Percentiles rank a stretch among this genome's conserved stretches.
Evolutionary conservation across 306 rosid genomes (phyloP).

Genomic region (Malus orientalis): DNA sequence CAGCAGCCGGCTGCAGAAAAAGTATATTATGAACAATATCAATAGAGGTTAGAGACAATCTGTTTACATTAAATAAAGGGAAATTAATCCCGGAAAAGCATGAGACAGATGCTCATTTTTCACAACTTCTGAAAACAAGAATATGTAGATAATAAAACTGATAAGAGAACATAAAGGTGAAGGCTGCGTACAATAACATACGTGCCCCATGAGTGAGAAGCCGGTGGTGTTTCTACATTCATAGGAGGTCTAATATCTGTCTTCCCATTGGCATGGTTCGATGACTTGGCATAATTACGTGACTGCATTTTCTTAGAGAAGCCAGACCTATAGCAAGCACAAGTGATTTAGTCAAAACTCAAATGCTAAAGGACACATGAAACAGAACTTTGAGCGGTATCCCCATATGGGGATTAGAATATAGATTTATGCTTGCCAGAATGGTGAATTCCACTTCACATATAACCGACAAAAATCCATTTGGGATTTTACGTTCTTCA

Average conservation of each 20-base stretch:
- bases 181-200: conserved; percentile 49
- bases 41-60: not conserved
- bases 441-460: not conserved
- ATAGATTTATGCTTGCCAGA: not conserved
- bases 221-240: conserved; percentile 25
- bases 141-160: not conserved
- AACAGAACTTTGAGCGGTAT: not conserved
- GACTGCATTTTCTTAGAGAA: conserved; percentile 37
- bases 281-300: conserved; percentile 36
- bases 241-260: conserved; percentile 19
- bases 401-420: not conserved
- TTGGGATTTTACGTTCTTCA: not conserved
- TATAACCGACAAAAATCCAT: not conserved
- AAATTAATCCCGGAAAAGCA: not conserved
- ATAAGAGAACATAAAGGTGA: not conserved
- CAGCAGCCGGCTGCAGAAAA: conserved; percentile 59
- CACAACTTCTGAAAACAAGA: not conserved
- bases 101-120: not conserved
- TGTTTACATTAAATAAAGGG: not conserved
- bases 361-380: not conserved
- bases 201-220: conserved; percentile 45
- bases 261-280: conserved; percentile 29
- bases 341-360: conserved; percentile 4
- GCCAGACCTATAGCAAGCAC: conserved; percentile 38
- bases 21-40: not conserved